Evolutionary conservation across 129 eudicot species (phyloP).

Genomic region (Arctium minus): DNA sequence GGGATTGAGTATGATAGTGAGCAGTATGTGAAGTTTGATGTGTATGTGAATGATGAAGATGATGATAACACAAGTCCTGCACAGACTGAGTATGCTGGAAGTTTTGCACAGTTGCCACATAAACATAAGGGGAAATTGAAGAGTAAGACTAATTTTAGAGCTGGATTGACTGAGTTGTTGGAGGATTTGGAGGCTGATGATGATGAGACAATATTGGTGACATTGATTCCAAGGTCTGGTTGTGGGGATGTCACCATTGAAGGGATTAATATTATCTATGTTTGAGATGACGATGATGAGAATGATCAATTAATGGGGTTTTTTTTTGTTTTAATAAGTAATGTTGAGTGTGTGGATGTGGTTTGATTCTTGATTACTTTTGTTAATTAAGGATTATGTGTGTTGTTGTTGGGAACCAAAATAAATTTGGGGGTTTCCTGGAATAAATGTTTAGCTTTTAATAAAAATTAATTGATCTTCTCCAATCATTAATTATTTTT

Average conservation of each 20-base stretch:
- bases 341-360: no score
- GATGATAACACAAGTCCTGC: constrained; percentile 13
- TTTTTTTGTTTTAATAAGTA: no score
- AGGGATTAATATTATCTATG: constrained; percentile 26
- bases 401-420: no score
- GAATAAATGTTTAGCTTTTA: no score
- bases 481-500: no score
- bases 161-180: constrained; percentile 26
- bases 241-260: constrained; percentile 23
- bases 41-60: constrained; percentile 46
- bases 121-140: constrained; percentile 34
- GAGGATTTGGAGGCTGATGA: constrained; percentile 35
- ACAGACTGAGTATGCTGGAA: constrained; percentile 32
- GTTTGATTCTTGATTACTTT: no score
- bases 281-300: no score
- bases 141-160: constrained; percentile 33
- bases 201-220: constrained; percentile 44
- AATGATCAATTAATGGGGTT: no score
- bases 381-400: no score
- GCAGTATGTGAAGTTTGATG: constrained; percentile 47
- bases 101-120: constrained; percentile 28
- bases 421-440: no score
- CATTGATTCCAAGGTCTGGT: constrained; percentile 38
- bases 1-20: constrained; percentile 34
- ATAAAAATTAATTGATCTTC: no score